A percentile compares a stretch with the other conserved stretches of the same genome.
Conservation (phyloP, 1,284 basidiomycete species). For the Megacollybia platyphylla region DNA sequence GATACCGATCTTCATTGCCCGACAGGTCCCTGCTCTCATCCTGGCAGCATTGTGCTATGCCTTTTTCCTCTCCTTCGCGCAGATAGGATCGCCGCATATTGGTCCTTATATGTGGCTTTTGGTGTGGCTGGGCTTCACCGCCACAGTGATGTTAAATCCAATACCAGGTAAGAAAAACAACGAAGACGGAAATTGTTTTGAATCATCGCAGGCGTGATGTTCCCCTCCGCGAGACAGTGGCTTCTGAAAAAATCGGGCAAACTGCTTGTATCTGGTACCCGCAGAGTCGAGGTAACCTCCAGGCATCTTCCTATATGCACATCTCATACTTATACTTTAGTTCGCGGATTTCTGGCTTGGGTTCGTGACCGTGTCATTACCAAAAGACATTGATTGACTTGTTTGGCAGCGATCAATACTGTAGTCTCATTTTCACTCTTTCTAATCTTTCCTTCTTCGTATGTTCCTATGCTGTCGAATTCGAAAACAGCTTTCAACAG, state of each 20-base stretch:
- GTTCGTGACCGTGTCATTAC: slow-evolving; percentile 19
- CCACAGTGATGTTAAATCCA: slow-evolving; percentile 64
- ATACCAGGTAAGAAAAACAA: slow-evolving; percentile 25
- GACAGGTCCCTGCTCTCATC: slow-evolving; percentile 68
- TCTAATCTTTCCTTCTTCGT: slow-evolving; percentile 63
- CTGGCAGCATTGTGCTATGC: slow-evolving; percentile 69
- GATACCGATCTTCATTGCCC: neutral
- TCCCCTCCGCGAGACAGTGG: slow-evolving; percentile 69
- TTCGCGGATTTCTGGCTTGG: slow-evolving; percentile 79
- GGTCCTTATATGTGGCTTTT: slow-evolving; percentile 69
- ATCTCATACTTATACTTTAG: slow-evolving; percentile 17
- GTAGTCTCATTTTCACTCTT: slow-evolving; percentile 64
- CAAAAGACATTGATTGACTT: neutral
- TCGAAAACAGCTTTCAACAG: slow-evolving; percentile 31
- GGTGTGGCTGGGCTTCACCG: slow-evolving; percentile 65
- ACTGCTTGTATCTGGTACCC: slow-evolving; percentile 59
- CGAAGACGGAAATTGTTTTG: no score
- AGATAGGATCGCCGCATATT: slow-evolving; percentile 36
- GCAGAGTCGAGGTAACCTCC: slow-evolving; percentile 57
- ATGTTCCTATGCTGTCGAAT: slow-evolving; percentile 55
- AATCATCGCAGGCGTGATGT: slow-evolving; percentile 24
- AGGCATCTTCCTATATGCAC: slow-evolving; percentile 8
- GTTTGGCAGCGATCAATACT: slow-evolving; percentile 65
- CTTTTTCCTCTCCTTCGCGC: slow-evolving; percentile 77
- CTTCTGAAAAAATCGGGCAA: slow-evolving; percentile 50